Conservation (phyloP, 192 early-diverging fungal species). For the Coemansia furcata region DNA sequence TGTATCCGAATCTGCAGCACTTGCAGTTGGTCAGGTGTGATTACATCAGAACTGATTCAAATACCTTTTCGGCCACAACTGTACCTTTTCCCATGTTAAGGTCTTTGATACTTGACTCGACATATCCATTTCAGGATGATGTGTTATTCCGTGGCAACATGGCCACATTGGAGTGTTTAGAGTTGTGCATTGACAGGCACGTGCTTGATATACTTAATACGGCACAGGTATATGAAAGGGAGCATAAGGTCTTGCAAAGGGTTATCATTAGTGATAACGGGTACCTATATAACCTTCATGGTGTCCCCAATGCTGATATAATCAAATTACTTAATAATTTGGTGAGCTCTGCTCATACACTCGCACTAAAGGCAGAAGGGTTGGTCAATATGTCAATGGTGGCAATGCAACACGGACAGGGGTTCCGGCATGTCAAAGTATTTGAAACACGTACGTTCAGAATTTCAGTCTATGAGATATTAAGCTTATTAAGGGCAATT, state of each 20-base stretch:
- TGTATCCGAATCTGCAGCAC: not conserved
- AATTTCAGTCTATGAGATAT: no score
- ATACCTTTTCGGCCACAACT: no score
- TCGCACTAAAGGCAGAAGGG: no score
- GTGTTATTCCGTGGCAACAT: slow-evolving; percentile 5
- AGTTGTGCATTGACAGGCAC: not conserved
- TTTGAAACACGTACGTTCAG: no score
- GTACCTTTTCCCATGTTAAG: not conserved
- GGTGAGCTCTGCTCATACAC: not conserved
- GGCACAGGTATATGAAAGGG: not conserved
- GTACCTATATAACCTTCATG: not conserved
- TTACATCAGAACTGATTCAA: no score
- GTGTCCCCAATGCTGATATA: not conserved
- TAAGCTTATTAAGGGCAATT: no score
- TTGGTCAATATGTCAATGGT: no score
- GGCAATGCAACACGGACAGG: no score
- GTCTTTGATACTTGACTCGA: not conserved
- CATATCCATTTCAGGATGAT: slow-evolving; percentile 2
- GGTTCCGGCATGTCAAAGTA: no score
- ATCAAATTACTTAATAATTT: not conserved
- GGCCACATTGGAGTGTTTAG: not conserved
- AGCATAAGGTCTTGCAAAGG: not conserved
- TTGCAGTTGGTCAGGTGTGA: not conserved
- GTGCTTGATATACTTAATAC: not conserved
- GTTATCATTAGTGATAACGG: not conserved